These are phyloP conservation scores for Pyrenochaeta sp. DNA, from an alignment of 2,329 filamentous ascomycete species.

Conservation along the genomic window DNA sequence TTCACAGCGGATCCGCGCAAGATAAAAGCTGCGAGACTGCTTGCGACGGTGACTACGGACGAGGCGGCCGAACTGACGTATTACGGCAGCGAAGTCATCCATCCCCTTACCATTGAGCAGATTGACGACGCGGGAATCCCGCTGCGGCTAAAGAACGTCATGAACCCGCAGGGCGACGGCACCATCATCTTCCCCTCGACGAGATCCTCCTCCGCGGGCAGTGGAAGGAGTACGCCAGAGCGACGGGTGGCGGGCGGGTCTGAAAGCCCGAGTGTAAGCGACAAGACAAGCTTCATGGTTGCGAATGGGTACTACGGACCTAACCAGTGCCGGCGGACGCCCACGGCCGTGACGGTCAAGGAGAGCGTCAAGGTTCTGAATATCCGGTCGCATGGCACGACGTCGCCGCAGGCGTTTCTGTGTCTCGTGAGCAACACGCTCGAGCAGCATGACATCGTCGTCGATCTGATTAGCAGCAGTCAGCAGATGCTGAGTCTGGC, in stretches of 20 bases:
- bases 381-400: slow-evolving; percentile 92
- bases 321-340: slow-evolving; percentile 18
- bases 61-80: slow-evolving; percentile 91
- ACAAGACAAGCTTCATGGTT: slow-evolving; percentile 8
- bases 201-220: background rate
- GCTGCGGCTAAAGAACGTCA: slow-evolving; percentile 89
- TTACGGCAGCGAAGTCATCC: slow-evolving; percentile 83
- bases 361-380: slow-evolving; percentile 93
- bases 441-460: slow-evolving; percentile 80
- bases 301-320: slow-evolving; percentile 15
- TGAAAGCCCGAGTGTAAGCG: background rate
- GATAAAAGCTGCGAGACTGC: slow-evolving; percentile 85
- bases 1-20: slow-evolving; percentile 85
- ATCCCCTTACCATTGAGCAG: slow-evolving; percentile 98
- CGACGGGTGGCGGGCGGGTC: background rate
- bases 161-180: slow-evolving; percentile 65
- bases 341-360: slow-evolving; percentile 84
- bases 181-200: slow-evolving; percentile 1
- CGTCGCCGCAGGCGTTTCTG: slow-evolving; percentile 91
- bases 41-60: slow-evolving; percentile 84
- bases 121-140: slow-evolving; percentile 76
- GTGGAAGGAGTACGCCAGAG: background rate
- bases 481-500: slow-evolving; percentile 91
- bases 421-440: slow-evolving; percentile 87
- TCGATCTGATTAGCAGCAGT: slow-evolving; percentile 90